These are phyloP conservation scores for Skeletonema grethae DNA, from an alignment of 108 stramenopile genomes.

Conservation along the genomic window DNA sequence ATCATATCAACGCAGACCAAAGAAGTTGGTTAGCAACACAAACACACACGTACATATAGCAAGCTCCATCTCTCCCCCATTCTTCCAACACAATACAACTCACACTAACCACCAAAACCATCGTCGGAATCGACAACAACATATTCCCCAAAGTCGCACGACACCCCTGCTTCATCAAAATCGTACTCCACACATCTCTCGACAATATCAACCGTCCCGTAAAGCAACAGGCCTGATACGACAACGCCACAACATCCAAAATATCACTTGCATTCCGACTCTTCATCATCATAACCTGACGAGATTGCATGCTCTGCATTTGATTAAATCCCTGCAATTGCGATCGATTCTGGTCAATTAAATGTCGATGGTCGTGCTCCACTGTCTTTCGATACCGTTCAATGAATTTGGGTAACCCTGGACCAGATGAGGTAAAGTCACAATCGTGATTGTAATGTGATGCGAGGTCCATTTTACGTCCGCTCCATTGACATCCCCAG, in stretches of 20 bases:
- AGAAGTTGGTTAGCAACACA: not conserved
- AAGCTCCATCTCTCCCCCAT: not conserved
- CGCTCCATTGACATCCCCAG: constrained; percentile 16
- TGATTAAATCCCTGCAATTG: constrained; percentile 2
- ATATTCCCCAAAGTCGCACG: not conserved
- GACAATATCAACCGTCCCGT: not conserved
- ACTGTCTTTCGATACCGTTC: constrained; percentile 1
- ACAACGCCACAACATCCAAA: not conserved
- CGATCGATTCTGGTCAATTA: not conserved
- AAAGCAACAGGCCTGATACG: not conserved
- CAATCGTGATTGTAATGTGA: not conserved
- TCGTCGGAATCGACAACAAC: not conserved
- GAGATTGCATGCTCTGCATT: constrained; percentile 11
- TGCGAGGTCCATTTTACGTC: constrained; percentile 4
- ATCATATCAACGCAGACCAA: not conserved
- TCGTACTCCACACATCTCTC: constrained; percentile 5
- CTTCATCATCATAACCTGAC: constrained; percentile 15
- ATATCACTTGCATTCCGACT: not conserved
- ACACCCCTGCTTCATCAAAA: not conserved
- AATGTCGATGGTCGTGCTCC: not conserved
- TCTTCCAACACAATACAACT: not conserved
- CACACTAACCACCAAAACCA: constrained; percentile 3
- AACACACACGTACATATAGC: not conserved
- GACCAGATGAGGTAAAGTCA: not conserved
- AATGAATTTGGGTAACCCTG: not conserved